These are phyloP conservation scores for Macrophomina phaseolina DNA, from an alignment of 2,329 filamentous ascomycete species.

Conservation along the genomic window DNA sequence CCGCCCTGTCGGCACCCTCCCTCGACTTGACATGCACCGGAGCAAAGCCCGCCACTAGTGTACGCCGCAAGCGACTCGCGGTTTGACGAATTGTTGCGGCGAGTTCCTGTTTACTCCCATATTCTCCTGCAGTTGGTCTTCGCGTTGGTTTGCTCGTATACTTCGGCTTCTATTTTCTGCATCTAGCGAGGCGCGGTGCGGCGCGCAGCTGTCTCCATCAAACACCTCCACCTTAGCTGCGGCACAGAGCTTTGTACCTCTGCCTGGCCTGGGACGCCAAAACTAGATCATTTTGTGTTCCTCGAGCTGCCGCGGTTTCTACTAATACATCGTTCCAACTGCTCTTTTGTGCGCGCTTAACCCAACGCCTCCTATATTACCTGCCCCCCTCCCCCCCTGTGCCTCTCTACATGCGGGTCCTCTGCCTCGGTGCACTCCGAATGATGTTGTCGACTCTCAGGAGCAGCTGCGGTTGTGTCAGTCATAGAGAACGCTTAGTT, in stretches of 20 bases:
- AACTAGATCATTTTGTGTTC: constrained; percentile 6
- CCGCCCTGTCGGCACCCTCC: constrained; percentile 12
- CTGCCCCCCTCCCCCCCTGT: neutral
- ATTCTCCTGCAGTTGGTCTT: neutral
- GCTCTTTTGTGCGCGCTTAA: constrained; percentile 1
- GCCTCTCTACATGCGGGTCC: constrained; percentile 70
- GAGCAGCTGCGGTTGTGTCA: constrained; percentile 67
- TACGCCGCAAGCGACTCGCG: neutral
- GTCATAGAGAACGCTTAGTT: constrained; percentile 29
- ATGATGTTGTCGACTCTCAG: constrained; percentile 98
- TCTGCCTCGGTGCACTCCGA: constrained; percentile 82
- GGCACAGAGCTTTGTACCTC: neutral
- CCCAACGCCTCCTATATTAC: constrained; percentile 6
- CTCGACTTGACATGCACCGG: constrained; percentile 6
- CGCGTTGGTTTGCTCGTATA: constrained; percentile 2
- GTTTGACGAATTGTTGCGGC: neutral
- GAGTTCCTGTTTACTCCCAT: neutral
- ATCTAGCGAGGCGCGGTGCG: neutral
- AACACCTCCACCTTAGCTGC: neutral
- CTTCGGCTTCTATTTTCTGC: constrained; percentile 2
- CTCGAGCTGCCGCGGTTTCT: constrained; percentile 14
- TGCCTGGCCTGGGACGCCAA: constrained; percentile 2
- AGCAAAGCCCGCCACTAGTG: constrained; percentile 4
- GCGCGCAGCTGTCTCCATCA: neutral
- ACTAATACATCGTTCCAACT: constrained; percentile 19